These are phyloP conservation scores for Ceratocystis cubensis DNA, from an alignment of 2,329 filamentous ascomycete genomes.

Conservation along the genomic window DNA sequence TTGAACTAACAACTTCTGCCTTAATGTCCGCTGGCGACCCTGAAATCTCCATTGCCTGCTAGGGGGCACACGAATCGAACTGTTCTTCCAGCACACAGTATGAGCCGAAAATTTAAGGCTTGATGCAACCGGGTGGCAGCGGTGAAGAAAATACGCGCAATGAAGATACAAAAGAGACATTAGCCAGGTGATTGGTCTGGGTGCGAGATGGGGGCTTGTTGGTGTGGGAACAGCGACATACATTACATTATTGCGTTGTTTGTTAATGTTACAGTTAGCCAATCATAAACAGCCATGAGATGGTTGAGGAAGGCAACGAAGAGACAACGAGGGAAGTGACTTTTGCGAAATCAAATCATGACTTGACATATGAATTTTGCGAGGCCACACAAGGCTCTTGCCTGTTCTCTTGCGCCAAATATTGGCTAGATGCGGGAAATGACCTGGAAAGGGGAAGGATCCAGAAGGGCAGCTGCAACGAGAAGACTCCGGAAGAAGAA, in stretches of 20 bases:
- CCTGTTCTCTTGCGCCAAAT: neutral
- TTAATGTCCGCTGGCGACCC: conserved; percentile 7
- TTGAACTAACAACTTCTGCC: neutral
- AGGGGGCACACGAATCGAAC: neutral
- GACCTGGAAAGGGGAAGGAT: neutral
- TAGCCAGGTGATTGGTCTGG: neutral
- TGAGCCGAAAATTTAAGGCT: neutral
- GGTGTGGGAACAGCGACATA: neutral
- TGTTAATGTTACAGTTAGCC: neutral
- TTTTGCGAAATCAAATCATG: neutral
- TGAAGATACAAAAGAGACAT: neutral
- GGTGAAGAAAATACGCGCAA: conserved; percentile 4
- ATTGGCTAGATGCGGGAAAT: neutral
- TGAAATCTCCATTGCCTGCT: conserved; percentile 7
- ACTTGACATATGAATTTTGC: neutral
- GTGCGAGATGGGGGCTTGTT: neutral
- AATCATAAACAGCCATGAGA: neutral
- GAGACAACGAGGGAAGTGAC: neutral
- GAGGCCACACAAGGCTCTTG: neutral
- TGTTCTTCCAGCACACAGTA: neutral
- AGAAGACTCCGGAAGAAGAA: too few species aligned
- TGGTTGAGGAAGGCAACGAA: neutral
- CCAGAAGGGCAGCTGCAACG: neutral
- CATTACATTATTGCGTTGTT: neutral
- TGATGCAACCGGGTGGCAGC: neutral